Percentiles rank a stretch among this genome's conserved stretches.
phyloP scores from a whole-genome alignment of 2,329 filamentous ascomycete genomes.

The Nothomitra cinnamomea region DNA sequence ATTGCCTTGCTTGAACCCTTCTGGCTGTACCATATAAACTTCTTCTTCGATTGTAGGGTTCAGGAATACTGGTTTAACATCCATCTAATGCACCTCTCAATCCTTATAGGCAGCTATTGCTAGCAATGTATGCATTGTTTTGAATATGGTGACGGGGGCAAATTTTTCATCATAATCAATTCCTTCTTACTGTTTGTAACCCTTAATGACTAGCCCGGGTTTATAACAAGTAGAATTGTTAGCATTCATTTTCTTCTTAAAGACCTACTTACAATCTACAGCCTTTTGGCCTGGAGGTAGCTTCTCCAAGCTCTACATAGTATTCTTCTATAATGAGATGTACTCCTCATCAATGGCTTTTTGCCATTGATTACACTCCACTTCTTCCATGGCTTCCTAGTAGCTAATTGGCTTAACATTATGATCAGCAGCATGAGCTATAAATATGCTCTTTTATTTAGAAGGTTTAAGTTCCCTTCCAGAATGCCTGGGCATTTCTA shows the following conservation, averaged over 20 bases:
- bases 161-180: constrained; percentile 7
- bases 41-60: too few species aligned
- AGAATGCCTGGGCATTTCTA: too few species aligned
- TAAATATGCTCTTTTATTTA: too few species aligned
- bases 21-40: not conserved
- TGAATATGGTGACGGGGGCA: constrained; percentile 3
- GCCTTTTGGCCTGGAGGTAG: constrained; percentile 4
- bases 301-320: constrained; percentile 9
- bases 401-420: not conserved
- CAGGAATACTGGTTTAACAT: too few species aligned
- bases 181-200: constrained; percentile 3
- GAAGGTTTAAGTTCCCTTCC: too few species aligned
- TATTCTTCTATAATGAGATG: constrained; percentile 10
- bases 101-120: not conserved
- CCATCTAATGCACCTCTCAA: constrained; percentile 3
- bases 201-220: constrained; percentile 6
- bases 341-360: constrained; percentile 9
- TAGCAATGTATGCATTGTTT: constrained; percentile 1
- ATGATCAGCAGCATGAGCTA: too few species aligned
- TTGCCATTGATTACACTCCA: constrained; percentile 7
- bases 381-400: not conserved
- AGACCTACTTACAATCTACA: constrained; percentile 12
- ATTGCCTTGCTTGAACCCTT: not conserved
- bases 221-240: constrained; percentile 9
- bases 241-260: constrained; percentile 10